Conservation (phyloP, 345 rosid genomes). For the Rhodamnia argentea region DNA sequence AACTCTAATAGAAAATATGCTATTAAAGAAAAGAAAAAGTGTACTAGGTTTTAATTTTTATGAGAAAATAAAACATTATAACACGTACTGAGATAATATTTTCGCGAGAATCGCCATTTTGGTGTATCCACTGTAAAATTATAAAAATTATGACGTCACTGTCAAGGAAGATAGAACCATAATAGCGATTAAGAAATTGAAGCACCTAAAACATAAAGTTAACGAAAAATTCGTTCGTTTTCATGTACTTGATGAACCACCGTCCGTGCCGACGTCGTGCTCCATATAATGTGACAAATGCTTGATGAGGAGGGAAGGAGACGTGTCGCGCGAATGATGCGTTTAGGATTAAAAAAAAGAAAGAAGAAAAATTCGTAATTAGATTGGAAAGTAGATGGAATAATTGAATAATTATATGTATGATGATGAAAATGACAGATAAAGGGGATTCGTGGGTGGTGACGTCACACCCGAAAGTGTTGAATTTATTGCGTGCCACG, state of each 20-base stretch:
- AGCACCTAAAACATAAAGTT: background rate
- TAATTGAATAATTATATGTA: background rate
- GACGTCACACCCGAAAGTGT: background rate
- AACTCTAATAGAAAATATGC: fast-evolving
- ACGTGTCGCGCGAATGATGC: background rate
- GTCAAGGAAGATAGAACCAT: background rate
- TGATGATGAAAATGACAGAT: background rate
- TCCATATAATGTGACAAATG: background rate
- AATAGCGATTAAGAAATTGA: background rate
- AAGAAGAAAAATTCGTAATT: background rate
- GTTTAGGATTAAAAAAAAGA: background rate
- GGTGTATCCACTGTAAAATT: background rate
- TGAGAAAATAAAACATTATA: background rate
- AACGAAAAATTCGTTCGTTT: background rate
- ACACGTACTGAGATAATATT: background rate
- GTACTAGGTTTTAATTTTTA: background rate
- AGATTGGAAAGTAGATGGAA: background rate
- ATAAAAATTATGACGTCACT: background rate
- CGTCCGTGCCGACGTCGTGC: background rate
- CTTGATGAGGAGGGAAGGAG: background rate
- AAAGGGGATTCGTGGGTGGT: background rate
- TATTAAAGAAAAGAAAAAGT: background rate
- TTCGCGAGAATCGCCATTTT: background rate
- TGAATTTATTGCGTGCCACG: background rate
- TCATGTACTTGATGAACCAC: background rate